Evolutionary conservation across 1,284 basidiomycete genomes (phyloP).

Genomic region (Phylloporus sp.): DNA sequence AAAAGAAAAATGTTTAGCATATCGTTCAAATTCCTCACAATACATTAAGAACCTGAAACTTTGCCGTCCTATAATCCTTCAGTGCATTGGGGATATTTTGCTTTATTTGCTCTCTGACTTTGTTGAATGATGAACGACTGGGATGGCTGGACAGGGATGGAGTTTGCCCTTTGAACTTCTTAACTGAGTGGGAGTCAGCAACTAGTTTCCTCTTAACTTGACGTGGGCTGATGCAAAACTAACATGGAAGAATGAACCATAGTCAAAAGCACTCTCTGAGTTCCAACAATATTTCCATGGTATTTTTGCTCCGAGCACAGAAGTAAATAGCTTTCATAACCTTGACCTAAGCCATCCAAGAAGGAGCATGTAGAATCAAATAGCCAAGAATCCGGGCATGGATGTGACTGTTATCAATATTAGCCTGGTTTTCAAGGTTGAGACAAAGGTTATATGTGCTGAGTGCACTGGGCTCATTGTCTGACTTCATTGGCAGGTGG

Average conservation of each 20-base stretch:
- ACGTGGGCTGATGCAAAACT: not conserved
- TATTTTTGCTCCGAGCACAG: not conserved
- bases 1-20: not conserved
- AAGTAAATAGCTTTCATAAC: not conserved
- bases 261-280: not conserved
- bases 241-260: not conserved
- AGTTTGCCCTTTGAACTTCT: not conserved
- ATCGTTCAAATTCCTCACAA: not conserved
- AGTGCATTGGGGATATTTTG: not conserved
- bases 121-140: not conserved
- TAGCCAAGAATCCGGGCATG: not conserved
- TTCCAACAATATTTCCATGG: not conserved
- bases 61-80: not conserved
- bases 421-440: not conserved
- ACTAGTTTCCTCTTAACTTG: not conserved
- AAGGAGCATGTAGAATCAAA: not conserved
- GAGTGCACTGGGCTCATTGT: not conserved
- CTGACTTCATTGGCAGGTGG: no score
- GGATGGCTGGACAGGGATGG: not conserved
- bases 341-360: not conserved
- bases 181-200: not conserved
- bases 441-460: not conserved
- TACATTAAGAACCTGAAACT: not conserved
- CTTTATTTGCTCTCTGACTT: not conserved
- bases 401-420: not conserved